Evolutionary conservation across 495 filamentous ascomycete genomes (phyloP).

Genomic region (Chaetomium fimeti): DNA sequence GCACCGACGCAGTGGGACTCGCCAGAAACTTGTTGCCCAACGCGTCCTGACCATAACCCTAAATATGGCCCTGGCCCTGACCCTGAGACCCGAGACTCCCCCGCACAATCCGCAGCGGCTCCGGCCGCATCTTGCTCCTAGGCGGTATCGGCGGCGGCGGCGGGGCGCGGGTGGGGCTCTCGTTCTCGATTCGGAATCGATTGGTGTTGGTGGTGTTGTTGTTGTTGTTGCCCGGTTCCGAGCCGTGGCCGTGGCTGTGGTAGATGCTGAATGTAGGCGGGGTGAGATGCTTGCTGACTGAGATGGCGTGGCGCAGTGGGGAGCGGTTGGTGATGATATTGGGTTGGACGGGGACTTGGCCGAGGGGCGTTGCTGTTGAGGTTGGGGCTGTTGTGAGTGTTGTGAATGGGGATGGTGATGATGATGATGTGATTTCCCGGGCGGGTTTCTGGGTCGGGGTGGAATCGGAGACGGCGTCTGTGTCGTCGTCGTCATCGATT

Average conservation of each 20-base stretch:
- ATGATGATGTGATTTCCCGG: not conserved
- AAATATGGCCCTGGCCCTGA: too few relatives aligned
- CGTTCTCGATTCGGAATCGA: too few relatives aligned
- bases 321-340: not conserved
- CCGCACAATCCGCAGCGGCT: conserved; percentile 24
- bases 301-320: not conserved
- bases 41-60: not conserved
- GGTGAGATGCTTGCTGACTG: not conserved
- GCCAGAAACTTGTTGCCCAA: not conserved
- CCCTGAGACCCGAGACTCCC: not conserved
- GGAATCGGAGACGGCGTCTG: conserved; percentile 5
- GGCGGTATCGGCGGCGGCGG: conserved; percentile 31
- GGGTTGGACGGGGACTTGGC: not conserved
- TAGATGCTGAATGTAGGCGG: not conserved
- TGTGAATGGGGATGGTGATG: not conserved
- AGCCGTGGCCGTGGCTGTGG: not conserved
- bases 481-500: conserved; percentile 48
- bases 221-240: not conserved
- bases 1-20: conserved; percentile 17
- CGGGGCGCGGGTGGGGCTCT: not conserved
- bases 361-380: not conserved
- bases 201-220: too few relatives aligned
- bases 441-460: not conserved
- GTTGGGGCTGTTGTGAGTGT: too few relatives aligned
- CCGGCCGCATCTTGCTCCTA: conserved; percentile 32